Evolutionary conservation across 441 rosid genomes (phyloP), one percentile per base, ranked within the genome.

Genomic region (Brassica balearica): DNA sequence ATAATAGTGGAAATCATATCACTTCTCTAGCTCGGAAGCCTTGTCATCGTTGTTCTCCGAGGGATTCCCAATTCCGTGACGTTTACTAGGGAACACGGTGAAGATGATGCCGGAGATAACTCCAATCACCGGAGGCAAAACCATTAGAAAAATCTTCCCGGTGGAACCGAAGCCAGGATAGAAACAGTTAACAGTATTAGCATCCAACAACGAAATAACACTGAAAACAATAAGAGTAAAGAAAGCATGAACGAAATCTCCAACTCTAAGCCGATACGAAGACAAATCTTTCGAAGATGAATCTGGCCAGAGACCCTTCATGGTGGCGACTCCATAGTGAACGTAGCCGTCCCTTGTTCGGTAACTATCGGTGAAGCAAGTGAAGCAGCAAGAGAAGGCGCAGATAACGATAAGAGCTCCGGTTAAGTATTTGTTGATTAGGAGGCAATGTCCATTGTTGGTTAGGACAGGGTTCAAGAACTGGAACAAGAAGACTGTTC

Each of bases 1-100:
- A 36, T 62, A 64, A 53, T 5, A 53, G 9, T 53, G 5, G 53
- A 55, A 62, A 9, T 69, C 23, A 29, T 58, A 59, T 72, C 75
- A 79, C 69, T 79, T 79, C 63, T 73, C 77, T 41, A 8, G 63
- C 63, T 41, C 68, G 55, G 68, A 69, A 41, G 38, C 78, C 62
- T 63, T 48, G 60, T 75, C 77, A 9, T 80, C 83, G 19, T 66
- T 75, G 60, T 71, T 62, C 8, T 75, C 80, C 20, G 92, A 78
- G 59, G 92, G 97, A 82, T 92, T 90, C 11, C 98, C 98, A 70
- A 95, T 87, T 58, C 97, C 98, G 51, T 92, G 90, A 79, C 97
- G 92, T 2, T 70, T 84, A 84, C 86, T 86, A 25, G 98, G 97
- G 67, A 94, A 89, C 61, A 84, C 68, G 84, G 84, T 77, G 85